Percentiles rank a stretch among this genome's conserved stretches.
These are phyloP conservation scores for Panus rudis DNA, from an alignment of 768 basidiomycete species.

Conservation along the genomic window DNA sequence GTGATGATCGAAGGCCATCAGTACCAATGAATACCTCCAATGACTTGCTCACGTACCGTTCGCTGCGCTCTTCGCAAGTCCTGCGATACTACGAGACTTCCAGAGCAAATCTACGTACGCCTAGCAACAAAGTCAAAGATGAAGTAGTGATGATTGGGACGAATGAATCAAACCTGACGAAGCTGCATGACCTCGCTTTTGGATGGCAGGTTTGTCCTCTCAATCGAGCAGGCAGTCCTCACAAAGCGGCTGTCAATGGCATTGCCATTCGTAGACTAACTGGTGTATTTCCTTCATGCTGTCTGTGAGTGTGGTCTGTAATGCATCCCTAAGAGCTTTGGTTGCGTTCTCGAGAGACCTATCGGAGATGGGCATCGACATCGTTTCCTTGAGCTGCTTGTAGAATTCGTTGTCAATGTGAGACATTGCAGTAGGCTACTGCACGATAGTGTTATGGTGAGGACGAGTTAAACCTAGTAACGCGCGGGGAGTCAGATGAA, in stretches of 20 bases:
- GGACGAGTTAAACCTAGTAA: no score
- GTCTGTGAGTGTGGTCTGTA: neutral
- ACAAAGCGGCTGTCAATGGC: neutral
- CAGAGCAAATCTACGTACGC: neutral
- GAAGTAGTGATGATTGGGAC: neutral
- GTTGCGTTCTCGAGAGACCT: neutral
- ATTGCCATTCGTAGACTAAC: neutral
- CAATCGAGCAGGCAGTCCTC: neutral
- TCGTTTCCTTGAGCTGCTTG: neutral
- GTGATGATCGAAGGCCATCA: neutral
- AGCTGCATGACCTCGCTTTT: neutral
- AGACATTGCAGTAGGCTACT: no score
- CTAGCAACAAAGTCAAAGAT: neutral
- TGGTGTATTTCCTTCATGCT: neutral
- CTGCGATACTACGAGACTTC: neutral
- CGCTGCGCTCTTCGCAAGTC: neutral
- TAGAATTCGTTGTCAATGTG: no score
- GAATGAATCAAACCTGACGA: neutral
- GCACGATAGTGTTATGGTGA: no score
- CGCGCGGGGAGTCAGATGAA: no score
- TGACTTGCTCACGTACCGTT: neutral
- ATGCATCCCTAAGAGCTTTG: neutral
- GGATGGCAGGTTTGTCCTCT: neutral
- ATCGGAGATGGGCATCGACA: neutral
- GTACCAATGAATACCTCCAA: neutral